These are phyloP conservation scores for Penicillium occitanis DNA, from an alignment of 2,329 filamentous ascomycete genomes.

Conservation along the genomic window DNA sequence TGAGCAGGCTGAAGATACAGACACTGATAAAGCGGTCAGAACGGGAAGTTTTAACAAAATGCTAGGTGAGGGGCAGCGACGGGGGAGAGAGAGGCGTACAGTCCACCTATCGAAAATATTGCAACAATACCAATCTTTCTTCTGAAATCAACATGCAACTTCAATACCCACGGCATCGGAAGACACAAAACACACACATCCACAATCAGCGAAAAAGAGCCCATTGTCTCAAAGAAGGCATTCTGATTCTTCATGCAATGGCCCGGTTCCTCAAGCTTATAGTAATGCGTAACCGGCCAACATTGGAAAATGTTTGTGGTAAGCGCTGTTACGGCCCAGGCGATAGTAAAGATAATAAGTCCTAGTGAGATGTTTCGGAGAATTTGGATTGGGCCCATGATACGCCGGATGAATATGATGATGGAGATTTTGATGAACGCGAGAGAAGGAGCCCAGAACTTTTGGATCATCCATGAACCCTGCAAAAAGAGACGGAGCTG, in stretches of 20 bases:
- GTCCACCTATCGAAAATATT: neutral
- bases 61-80: neutral
- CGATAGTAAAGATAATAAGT: neutral
- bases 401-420: neutral
- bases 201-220: constrained; percentile 1
- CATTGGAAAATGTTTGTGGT: constrained; percentile 1
- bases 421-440: constrained; percentile 6
- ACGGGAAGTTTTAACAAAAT: neutral
- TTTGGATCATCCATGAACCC: constrained; percentile 9
- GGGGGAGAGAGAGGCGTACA: neutral
- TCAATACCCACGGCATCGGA: neutral
- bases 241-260: constrained; percentile 2
- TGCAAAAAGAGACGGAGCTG: neutral
- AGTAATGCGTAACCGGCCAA: constrained; percentile 6
- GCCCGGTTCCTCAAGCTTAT: neutral
- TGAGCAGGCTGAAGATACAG: constrained; percentile 10
- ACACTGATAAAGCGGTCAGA: neutral
- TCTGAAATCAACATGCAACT: neutral
- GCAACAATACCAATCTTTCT: neutral
- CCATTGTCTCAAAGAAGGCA: constrained; percentile 5
- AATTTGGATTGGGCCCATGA: neutral
- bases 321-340: constrained; percentile 1
- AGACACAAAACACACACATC: neutral
- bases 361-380: neutral
- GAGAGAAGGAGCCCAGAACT: neutral